Base-by-base conservation (phyloP, 2,329 filamentous ascomycete genomes). In the Aureobasidium pullulans region DNA sequence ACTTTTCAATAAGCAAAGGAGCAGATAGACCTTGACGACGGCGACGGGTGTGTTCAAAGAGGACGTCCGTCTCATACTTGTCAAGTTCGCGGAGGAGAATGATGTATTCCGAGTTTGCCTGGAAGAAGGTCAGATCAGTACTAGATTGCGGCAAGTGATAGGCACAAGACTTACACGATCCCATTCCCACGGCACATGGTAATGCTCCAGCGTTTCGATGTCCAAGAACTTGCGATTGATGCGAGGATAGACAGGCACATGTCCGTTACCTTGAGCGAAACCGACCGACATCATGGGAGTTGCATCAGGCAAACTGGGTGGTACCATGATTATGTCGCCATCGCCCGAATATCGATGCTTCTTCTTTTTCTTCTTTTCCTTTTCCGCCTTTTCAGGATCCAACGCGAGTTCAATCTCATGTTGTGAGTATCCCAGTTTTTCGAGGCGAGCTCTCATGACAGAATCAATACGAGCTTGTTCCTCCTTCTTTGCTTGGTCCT, bases 1-100 rank as follows among this genome's bases (percentile, higher is more conserved):
- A 34, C 36, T 58, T 49, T 31, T 58, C 54, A 7, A 58, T 57
- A 6, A 48, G 23, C 43, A 58, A 11, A n/a, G 37, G 50, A 9
- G 28, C 39, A 43, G 28, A n/a, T 9, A 16, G 10, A 23, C 31
- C 28, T 32, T 46, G 10, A 53, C 76, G 74, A 19, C 79, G 69
- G 28, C 76, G 73, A 13, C 72, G 71, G 13, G 77, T 79, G 62
- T 80, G 77, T 64, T 79, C 77, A 64, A 80, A 80, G 32, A 80
- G 67, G 29, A 79, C 70, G 43, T 79, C 76, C 5, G 77, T 79
- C 56, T 79, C 76, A 59, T 71, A 69, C 49, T 73, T 72, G 63
- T 75, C 73, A 73, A 80, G 77, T 62, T 80, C 77, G 54, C 75
- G 74, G 10, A 78, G 70, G 60, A 80, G 76, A 65, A 80, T 76